Evolutionary conservation across 257 asterid genomes (phyloP).

Genomic region (Forsythia viridissima): DNA sequence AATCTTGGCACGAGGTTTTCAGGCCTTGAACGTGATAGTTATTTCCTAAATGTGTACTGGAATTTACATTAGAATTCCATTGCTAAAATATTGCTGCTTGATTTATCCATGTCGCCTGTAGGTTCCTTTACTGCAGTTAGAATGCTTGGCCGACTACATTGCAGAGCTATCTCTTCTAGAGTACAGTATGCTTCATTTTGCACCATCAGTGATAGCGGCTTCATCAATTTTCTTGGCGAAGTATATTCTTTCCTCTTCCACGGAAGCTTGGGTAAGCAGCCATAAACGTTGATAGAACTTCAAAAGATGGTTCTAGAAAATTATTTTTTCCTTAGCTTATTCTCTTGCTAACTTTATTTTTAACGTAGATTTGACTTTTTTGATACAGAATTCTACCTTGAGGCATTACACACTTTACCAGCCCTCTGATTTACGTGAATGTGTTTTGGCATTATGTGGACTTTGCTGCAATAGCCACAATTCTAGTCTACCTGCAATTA

Average conservation of each 20-base stretch:
- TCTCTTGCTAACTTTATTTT: background rate
- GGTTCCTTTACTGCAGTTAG: slow-evolving; percentile 50
- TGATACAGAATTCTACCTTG: slow-evolving; percentile 56
- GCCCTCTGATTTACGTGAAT: slow-evolving; percentile 43
- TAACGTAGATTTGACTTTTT: background rate
- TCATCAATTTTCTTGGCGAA: slow-evolving; percentile 59
- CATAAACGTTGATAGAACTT: no score
- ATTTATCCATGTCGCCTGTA: no score
- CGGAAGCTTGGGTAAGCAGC: slow-evolving; percentile 51
- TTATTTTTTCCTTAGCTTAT: background rate
- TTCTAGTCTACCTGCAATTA: slow-evolving; percentile 75
- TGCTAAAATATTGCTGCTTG: no score
- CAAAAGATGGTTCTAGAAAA: no score
- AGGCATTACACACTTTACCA: slow-evolving; percentile 53
- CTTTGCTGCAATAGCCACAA: slow-evolving; percentile 30
- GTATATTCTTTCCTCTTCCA: slow-evolving; percentile 45
- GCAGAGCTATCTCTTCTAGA: slow-evolving; percentile 62
- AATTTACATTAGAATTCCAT: no score
- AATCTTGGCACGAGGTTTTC: no score
- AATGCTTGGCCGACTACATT: slow-evolving; percentile 59
- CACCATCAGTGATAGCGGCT: slow-evolving; percentile 61
- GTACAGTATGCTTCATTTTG: slow-evolving; percentile 51
- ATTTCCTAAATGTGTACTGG: no score
- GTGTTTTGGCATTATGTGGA: slow-evolving; percentile 43
- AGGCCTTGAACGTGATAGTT: no score